phyloP scores from a whole-genome alignment of 129 eudicot genomes.

The Erigeron canadensis region DNA sequence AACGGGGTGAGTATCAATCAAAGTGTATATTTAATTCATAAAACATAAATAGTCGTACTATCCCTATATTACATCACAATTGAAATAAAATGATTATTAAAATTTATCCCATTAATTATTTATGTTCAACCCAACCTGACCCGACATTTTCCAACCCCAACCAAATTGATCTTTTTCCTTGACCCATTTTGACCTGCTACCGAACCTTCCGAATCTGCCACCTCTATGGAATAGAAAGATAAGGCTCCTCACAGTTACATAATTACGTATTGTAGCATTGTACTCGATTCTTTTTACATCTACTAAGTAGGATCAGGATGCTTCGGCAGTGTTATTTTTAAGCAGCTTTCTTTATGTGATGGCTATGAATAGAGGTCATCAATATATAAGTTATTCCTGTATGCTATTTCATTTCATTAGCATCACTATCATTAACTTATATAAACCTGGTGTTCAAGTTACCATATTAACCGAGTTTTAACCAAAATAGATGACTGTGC shows the following conservation, averaged over 20 bases:
- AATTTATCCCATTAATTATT: not conserved
- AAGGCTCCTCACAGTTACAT: not conserved
- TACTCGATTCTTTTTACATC: not conserved
- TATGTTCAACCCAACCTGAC: not conserved
- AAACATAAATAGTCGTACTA: no score
- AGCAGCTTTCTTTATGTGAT: no score
- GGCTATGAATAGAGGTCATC: not conserved
- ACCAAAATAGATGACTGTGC: not conserved
- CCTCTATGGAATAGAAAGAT: not conserved
- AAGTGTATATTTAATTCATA: no score
- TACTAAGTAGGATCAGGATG: not conserved
- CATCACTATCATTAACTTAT: not conserved
- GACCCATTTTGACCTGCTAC: not conserved
- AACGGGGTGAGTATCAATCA: not conserved
- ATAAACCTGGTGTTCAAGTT: not conserved
- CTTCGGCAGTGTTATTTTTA: no score
- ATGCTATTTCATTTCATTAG: not conserved
- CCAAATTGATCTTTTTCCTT: not conserved
- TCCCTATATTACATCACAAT: no score
- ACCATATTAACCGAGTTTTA: not conserved
- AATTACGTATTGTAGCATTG: not conserved
- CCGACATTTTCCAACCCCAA: not conserved
- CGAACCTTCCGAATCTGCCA: not conserved
- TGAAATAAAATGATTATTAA: no score
- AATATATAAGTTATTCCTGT: not conserved